Base-by-base conservation (phyloP, 106 monocot genomes). In the Xerophyta viscosa region DNA sequence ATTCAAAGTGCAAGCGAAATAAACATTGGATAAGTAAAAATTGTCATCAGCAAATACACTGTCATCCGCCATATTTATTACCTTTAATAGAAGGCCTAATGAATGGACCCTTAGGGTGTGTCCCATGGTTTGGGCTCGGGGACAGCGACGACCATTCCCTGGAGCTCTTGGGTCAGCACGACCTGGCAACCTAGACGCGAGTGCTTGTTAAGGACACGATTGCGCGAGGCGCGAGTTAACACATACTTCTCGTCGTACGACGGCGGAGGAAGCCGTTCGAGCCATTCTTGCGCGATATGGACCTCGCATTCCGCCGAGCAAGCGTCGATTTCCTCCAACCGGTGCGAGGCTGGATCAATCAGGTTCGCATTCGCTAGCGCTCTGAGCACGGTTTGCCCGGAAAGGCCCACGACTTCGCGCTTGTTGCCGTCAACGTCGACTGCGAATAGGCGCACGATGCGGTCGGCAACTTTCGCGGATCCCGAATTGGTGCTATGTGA, bases 231-330 rank as follows among this genome's bases (percentile, higher is more conserved):
- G 53, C 83, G 66, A 26, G 71, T 87, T 37, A 93, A 57, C 36
- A 93, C 71, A 61, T 87, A 87, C 29, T 48, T 58, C 79, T 93
- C 92, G 36, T 93, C 92, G 65, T 87, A 80, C 49, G 77, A 64
- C 29, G 77, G 29, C 48, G 83, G 68, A 0, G 87, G 80, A 3
- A 93, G 73, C 76, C 68, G 83, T 18, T 93, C 83, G 36, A 87
- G 80, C 87, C 83, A 87, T 63, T 93, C 87, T 71, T 83, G 73
- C 4, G 92, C 87, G 62, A 93, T 80, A 66, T 79, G 75, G 45
- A 93, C 87, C 77, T 93, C 92, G 71, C 92, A 93, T 65, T 87
- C 87, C 22, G 83, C 73, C 17, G 87, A 87, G 73, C 92, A 93
- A 3, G 92, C 87, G 39, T 93, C 87, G 62, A 93, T 93, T 19